These are phyloP conservation scores for Tricholoma sp. DNA, from an alignment of 768 basidiomycete genomes.

Conservation along the genomic window DNA sequence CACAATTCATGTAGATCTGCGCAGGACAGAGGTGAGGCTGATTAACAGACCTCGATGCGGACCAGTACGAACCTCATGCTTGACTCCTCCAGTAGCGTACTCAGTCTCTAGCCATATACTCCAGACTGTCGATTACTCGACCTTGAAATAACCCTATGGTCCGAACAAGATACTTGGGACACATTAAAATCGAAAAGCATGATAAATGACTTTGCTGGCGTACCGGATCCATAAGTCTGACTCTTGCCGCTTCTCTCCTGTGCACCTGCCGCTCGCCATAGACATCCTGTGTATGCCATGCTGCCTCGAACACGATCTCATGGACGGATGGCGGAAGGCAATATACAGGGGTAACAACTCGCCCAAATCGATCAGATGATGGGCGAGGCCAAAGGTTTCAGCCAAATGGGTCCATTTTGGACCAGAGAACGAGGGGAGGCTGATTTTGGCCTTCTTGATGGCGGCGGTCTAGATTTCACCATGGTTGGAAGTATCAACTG, in stretches of 20 bases:
- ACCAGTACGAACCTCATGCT: slow-evolving; percentile 6
- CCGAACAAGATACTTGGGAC: slow-evolving; percentile 14
- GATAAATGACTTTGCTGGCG: not conserved
- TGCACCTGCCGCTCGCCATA: slow-evolving; percentile 10
- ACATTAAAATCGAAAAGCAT: not conserved
- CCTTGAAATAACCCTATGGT: slow-evolving; percentile 16
- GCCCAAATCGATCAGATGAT: slow-evolving; percentile 1
- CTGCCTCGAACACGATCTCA: not conserved
- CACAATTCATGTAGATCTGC: slow-evolving; percentile 11
- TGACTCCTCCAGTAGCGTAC: slow-evolving; percentile 13
- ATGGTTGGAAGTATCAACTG: not conserved
- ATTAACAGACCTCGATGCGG: not conserved
- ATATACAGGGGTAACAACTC: not conserved
- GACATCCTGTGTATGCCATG: slow-evolving; percentile 11
- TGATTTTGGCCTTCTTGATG: slow-evolving; percentile 7
- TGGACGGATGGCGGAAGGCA: slow-evolving; percentile 6
- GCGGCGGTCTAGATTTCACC: slow-evolving; percentile 1
- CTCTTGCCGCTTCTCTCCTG: slow-evolving; percentile 4
- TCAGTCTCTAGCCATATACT: slow-evolving; percentile 4
- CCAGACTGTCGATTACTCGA: slow-evolving; percentile 16
- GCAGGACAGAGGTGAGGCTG: not conserved
- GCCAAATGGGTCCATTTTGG: slow-evolving; percentile 11
- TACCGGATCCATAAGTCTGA: slow-evolving; percentile 5
- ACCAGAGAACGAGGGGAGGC: slow-evolving; percentile 13
- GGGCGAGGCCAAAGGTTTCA: not conserved